These are phyloP conservation scores for Xylaria sp. DNA, from an alignment of 2,329 filamentous ascomycete species.

Conservation along the genomic window DNA sequence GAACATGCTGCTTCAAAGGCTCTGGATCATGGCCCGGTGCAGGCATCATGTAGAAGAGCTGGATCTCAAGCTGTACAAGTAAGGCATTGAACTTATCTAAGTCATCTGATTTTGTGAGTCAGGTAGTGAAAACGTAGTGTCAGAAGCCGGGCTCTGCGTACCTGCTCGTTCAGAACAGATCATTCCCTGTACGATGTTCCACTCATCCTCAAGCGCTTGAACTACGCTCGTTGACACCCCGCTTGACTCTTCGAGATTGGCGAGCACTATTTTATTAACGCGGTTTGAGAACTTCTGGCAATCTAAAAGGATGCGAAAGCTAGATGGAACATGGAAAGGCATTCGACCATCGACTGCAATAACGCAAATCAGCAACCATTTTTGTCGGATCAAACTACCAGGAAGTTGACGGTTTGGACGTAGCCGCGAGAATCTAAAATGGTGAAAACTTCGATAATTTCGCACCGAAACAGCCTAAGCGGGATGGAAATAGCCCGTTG, in stretches of 20 bases:
- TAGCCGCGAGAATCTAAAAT: neutral
- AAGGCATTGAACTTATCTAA: slow-evolving; percentile 60
- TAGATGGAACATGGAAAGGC: slow-evolving; percentile 54
- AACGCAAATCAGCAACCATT: slow-evolving; percentile 8
- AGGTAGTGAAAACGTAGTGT: neutral
- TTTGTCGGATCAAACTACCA: neutral
- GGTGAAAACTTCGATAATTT: neutral
- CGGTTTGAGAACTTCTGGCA: slow-evolving; percentile 62
- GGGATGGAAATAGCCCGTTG: neutral
- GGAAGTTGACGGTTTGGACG: neutral
- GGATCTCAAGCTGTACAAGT: slow-evolving; percentile 62
- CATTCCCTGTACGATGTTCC: slow-evolving; percentile 58
- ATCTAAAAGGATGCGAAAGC: slow-evolving; percentile 59
- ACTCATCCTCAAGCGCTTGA: slow-evolving; percentile 62
- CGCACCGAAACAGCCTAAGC: neutral
- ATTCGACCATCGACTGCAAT: slow-evolving; percentile 51
- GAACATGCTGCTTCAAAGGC: slow-evolving; percentile 56
- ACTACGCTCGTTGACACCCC: slow-evolving; percentile 60
- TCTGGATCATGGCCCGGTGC: slow-evolving; percentile 52
- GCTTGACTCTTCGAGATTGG: slow-evolving; percentile 57
- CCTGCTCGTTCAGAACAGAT: slow-evolving; percentile 60
- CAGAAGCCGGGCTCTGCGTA: slow-evolving; percentile 41
- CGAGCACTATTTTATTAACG: slow-evolving; percentile 58
- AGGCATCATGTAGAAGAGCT: slow-evolving; percentile 63
- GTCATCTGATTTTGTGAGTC: slow-evolving; percentile 49